Evolutionary conservation across 148 eudicot species (phyloP).

Genomic region (Fagopyrum homotropicum): DNA sequence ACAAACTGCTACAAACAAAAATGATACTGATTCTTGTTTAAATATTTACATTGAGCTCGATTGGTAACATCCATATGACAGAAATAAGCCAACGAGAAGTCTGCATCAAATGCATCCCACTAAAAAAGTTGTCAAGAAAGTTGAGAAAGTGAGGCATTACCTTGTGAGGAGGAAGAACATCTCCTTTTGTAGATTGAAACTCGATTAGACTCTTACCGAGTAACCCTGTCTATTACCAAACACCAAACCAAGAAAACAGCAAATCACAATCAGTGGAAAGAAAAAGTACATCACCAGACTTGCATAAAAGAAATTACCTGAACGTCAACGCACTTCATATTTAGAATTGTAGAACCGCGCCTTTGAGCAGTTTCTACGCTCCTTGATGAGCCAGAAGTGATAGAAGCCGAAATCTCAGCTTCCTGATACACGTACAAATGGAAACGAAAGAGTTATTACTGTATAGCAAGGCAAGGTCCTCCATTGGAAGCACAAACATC

Average conservation of each 20-base stretch:
- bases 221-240: conserved; percentile 56
- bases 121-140: background rate
- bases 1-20: background rate
- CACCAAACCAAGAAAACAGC: conserved; percentile 4
- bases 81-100: background rate
- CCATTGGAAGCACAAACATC: background rate
- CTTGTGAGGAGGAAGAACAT: conserved; percentile 93
- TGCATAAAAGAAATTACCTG: conserved; percentile 31
- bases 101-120: background rate
- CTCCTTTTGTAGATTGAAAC: conserved; percentile 91
- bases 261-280: background rate
- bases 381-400: conserved; percentile 58
- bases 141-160: conserved; percentile 25
- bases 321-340: conserved; percentile 91
- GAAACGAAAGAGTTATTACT: background rate
- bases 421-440: conserved; percentile 43
- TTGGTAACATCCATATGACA: background rate
- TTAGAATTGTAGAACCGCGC: conserved; percentile 80
- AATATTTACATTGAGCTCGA: background rate
- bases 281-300: background rate
- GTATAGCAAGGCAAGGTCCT: background rate
- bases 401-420: conserved; percentile 80
- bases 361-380: conserved; percentile 70
- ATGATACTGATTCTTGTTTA: background rate
- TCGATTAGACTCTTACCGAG: conserved; percentile 90